Evolutionary conservation across 2,329 filamentous ascomycete genomes (phyloP), one percentile per base, ranked within the genome.

Genomic region (Dothistroma pini): DNA sequence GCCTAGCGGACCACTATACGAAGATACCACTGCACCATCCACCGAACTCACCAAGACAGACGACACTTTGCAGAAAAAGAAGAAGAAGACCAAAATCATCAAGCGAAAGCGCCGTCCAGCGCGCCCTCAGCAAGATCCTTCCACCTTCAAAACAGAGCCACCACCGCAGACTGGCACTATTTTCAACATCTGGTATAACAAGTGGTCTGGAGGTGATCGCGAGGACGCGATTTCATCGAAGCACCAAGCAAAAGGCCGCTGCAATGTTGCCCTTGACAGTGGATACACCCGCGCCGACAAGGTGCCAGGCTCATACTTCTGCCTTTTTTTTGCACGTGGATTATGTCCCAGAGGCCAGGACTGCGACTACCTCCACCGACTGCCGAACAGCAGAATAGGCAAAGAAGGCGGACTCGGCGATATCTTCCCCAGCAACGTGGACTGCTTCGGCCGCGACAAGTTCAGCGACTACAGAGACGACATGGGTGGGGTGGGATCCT

Each of bases 101-200:
- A 87, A 93, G 65, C 92, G 90, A 74, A 97, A 96, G 81, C 88
- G 89, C 72, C 85, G 92, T 44, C 95, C 95, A 34, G 95, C 95
- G 52, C 87, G 93, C 61, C 89, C 90, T 0, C 95, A 99, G 78
- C 88, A 97, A 71, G 95, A 99, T 72, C 86, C 92, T 1, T 86
- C 89, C 47, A 88, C 88, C 49, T 84, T 96, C 77, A 90, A 89
- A 69, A 88, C 88, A 35, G 91, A 96, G 70, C 89, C 90, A 4
- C 91, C 93, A 16, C 90, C 91, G 1, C 93, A 97, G 71, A 97
- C 93, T 0, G 95, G 95, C 57, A 96, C 91, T 0, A 91, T 93
- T 61, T 99, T 95, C 83, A 99, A 99, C 77, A 96, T 96, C 72
- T 97, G 93, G 93, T 96, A 97, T 79, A 97, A 96, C 80, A 97